A percentile compares a stretch with the other conserved stretches of the same genome.
phyloP scores from a whole-genome alignment of 2,329 filamentous ascomycete species.

The Fusarium torreyae region DNA sequence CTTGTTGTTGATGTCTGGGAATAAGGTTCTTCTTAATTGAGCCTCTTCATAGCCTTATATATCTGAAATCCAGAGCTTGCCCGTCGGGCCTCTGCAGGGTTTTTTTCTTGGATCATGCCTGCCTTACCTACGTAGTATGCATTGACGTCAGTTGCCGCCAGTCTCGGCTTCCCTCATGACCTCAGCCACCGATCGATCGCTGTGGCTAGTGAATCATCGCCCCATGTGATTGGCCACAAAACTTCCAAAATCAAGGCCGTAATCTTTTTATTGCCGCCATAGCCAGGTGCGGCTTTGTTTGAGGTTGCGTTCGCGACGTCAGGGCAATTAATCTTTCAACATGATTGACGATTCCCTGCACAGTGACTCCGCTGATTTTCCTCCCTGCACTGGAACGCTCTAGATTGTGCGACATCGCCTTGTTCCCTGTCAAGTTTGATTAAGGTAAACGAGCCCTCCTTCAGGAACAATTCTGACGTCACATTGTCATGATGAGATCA shows the following conservation, averaged over 20 bases:
- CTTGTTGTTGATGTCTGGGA: conserved; percentile 21
- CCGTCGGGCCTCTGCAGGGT: conserved; percentile 14
- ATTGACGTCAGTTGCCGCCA: conserved; percentile 38
- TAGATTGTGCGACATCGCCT: conserved; percentile 16
- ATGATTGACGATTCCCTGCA: conserved; percentile 28
- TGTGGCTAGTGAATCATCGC: conserved; percentile 28
- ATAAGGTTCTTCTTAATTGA: background rate
- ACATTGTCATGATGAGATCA: conserved; percentile 45
- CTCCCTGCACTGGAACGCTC: background rate
- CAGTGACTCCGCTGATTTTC: conserved; percentile 30
- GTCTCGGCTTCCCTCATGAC: conserved; percentile 38
- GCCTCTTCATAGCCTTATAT: conserved; percentile 32
- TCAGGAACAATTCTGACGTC: conserved; percentile 36
- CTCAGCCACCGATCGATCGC: conserved; percentile 29
- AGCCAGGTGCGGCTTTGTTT: conserved; percentile 24
- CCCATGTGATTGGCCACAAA: conserved; percentile 15
- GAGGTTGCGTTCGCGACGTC: conserved; percentile 40
- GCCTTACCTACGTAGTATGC: conserved; percentile 22
- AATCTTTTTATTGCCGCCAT: conserved; percentile 32
- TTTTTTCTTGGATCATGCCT: conserved; percentile 24
- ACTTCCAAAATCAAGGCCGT: conserved; percentile 34
- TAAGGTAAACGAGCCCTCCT: conserved; percentile 8
- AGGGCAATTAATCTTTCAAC: conserved; percentile 23
- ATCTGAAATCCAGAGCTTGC: conserved; percentile 13
- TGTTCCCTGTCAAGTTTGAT: conserved; percentile 5